Base-by-base conservation (phyloP, 2,329 filamentous ascomycete genomes). In the Arthrobotrys musiformis region DNA sequence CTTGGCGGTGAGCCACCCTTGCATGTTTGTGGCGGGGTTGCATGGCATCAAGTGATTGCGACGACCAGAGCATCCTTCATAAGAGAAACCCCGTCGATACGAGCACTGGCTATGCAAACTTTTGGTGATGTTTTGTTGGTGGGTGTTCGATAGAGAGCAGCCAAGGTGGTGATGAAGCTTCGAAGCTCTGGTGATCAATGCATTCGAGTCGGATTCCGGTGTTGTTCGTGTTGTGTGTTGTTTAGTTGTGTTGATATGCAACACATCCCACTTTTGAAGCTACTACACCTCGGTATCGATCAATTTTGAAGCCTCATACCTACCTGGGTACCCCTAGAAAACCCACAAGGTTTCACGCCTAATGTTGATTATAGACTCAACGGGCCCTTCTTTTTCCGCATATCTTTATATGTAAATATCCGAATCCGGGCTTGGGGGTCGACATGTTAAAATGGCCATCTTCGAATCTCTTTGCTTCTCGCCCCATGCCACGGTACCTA, bases 1-100 rank as follows among this genome's bases (percentile, higher is more conserved):
- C 50, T 56, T 58, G 54, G 54, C 54, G 33, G 26, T 37, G 30
- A 58, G 54, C 54, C 33, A 58, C 54, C 54, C 54, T 58, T 40
- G 54, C 4, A 58, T 8, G 28, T 40, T 37, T 58, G 54, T 58
- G 54, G 54, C 54, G 33, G 54, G 30, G 54, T 58, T 19, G n/a
- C n/a, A n/a, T n/a, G 9, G 9, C 15, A 40, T 58, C 54, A 58
- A 58, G 54, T 58, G 54, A 58, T 28, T n/a, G 8, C 54, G 11
- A 33, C 19, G 24, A 24, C 11, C n/a, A n/a, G n/a, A 58, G 54
- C 54, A 58, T 58, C 54, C 54, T 58, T 58, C 54, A 58, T 19
- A n/a, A 6, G n/a, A n/a, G 19, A 58, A 24, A 11, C 13, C 11
- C n/a, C 11, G 54, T 58, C 19, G 33, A 26, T 58, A 37, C 54